These are phyloP conservation scores for Penicillium palitans DNA, from an alignment of 2,329 filamentous ascomycete species.

Conservation along the genomic window DNA sequence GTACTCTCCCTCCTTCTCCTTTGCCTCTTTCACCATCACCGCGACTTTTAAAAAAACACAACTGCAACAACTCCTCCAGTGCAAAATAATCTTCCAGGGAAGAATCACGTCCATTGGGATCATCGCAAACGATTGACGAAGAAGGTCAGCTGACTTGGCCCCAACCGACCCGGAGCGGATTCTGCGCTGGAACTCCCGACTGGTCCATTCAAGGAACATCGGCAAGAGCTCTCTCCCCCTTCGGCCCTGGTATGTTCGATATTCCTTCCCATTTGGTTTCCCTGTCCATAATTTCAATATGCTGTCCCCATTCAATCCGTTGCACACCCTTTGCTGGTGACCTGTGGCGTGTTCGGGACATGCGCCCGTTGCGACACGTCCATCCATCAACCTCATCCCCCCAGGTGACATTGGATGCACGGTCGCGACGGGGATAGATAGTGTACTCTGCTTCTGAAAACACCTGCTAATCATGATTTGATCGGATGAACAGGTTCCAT, in stretches of 20 bases:
- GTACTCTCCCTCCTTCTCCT: slow-evolving; percentile 9
- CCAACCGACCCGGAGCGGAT: slow-evolving; percentile 11
- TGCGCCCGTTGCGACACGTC: slow-evolving; percentile 25
- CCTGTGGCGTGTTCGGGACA: slow-evolving; percentile 5
- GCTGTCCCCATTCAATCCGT: background rate
- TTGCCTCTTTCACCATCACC: slow-evolving; percentile 14
- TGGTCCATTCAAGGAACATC: slow-evolving; percentile 10
- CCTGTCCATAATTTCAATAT: slow-evolving; percentile 2
- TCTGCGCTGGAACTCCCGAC: slow-evolving; percentile 13
- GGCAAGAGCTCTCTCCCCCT: slow-evolving; percentile 14
- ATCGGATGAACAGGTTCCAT: slow-evolving; percentile 7
- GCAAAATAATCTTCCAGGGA: background rate
- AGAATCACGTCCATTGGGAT: slow-evolving; percentile 6
- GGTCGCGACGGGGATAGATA: slow-evolving; percentile 14
- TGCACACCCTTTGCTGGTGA: slow-evolving; percentile 2
- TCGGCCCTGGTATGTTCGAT: slow-evolving; percentile 23
- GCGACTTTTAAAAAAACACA: background rate
- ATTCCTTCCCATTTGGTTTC: slow-evolving; percentile 6
- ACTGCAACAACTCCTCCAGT: slow-evolving; percentile 5
- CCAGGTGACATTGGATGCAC: slow-evolving; percentile 7
- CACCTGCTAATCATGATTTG: slow-evolving; percentile 11
- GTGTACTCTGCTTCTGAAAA: background rate
- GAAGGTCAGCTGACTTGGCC: slow-evolving; percentile 11
- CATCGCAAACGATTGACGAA: slow-evolving; percentile 3
- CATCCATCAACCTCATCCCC: slow-evolving; percentile 12